Conservation (phyloP, 116 monocot species). For the Papilionanthe hybrid region DNA sequence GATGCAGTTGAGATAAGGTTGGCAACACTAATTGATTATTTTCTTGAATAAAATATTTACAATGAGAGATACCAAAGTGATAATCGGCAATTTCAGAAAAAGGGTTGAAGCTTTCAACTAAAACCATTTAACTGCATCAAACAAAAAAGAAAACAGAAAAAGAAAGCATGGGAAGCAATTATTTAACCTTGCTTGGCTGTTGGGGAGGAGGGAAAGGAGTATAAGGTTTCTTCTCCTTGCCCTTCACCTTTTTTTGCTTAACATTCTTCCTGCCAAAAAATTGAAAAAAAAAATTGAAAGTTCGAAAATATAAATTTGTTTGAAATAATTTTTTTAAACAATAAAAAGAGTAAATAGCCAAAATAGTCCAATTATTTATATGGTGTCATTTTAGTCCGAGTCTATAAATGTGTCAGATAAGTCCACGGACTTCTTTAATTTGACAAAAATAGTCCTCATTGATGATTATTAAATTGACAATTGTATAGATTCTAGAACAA, state of each 20-base stretch:
- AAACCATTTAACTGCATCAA: neutral
- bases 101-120: neutral
- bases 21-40: neutral
- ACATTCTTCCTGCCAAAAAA: conserved; percentile 71
- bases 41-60: too few species aligned
- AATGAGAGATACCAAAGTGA: neutral
- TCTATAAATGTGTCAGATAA: too few species aligned
- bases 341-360: too few species aligned
- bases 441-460: too few species aligned
- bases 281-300: neutral
- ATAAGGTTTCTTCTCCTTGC: conserved; percentile 90
- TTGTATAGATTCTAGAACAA: too few species aligned
- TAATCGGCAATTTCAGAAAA: neutral
- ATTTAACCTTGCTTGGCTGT: conserved; percentile 81
- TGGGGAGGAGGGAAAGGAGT: conserved; percentile 97
- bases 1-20: neutral
- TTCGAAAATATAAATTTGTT: conserved; percentile 1
- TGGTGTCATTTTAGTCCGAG: too few species aligned
- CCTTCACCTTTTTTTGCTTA: conserved; percentile 69
- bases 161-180: neutral
- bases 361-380: too few species aligned
- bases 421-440: too few species aligned
- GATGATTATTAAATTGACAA: too few species aligned
- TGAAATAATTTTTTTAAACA: too few species aligned
- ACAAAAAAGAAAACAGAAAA: neutral